Evolutionary conservation across 192 early-diverging fungal genomes (phyloP).

Genomic region (Coemansia sp.): DNA sequence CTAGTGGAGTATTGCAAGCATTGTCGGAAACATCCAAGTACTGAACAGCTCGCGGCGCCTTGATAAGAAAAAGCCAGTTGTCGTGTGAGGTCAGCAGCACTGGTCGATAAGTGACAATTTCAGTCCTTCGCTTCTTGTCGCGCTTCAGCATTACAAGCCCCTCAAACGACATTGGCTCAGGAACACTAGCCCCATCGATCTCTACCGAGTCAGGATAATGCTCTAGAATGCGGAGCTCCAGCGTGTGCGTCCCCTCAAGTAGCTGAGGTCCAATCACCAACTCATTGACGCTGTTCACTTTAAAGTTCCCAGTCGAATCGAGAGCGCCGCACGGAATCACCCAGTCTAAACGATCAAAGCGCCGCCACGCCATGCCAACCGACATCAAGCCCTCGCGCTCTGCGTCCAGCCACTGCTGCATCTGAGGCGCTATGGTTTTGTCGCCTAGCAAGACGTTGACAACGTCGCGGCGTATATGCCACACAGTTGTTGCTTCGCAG

Average conservation of each 20-base stretch:
- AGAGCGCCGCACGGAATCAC: conserved; percentile 40
- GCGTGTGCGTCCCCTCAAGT: conserved; percentile 40
- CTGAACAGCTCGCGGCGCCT: conserved; percentile 39
- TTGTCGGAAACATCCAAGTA: conserved; percentile 28
- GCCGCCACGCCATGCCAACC: conserved; percentile 52
- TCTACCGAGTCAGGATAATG: conserved; percentile 43
- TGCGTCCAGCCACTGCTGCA: conserved; percentile 38
- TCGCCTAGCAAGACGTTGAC: conserved; percentile 34
- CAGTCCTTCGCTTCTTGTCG: conserved; percentile 27
- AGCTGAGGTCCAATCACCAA: conserved; percentile 36
- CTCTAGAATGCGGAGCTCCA: conserved; percentile 44
- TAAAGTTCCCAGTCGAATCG: conserved; percentile 14
- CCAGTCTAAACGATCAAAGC: conserved; percentile 46
- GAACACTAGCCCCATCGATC: conserved; percentile 7
- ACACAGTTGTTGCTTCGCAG: conserved; percentile 43
- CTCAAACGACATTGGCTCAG: conserved; percentile 41
- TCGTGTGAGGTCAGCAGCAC: conserved; percentile 40
- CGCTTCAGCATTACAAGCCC: conserved; percentile 51
- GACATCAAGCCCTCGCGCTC: conserved; percentile 37
- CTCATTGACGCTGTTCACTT: conserved; percentile 18
- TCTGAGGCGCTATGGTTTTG: conserved; percentile 19
- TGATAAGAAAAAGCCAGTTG: conserved; percentile 39
- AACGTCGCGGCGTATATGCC: conserved; percentile 43
- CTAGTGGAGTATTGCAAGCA: conserved; percentile 4
- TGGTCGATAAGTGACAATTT: conserved; percentile 36